Evolutionary conservation across 352 stramenopile genomes (phyloP), one percentile per base, ranked within the genome.

Genomic region (Elongisporangium undulatum): DNA sequence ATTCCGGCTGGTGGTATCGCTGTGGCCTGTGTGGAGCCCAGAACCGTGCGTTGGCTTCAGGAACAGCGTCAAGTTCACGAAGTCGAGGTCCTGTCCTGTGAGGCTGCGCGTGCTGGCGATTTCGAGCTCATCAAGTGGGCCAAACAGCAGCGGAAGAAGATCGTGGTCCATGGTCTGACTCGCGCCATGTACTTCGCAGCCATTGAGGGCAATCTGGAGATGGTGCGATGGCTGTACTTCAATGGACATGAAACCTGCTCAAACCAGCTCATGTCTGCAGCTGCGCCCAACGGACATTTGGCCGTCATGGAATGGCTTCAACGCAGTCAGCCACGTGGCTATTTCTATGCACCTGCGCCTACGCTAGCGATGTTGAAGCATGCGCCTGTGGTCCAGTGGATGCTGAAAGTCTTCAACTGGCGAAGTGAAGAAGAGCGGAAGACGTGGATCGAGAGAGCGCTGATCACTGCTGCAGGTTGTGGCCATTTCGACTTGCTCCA

Each of bases 221-320:
- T 45, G 34, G 34, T 45, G 3, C 6, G 10, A 45, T 45, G 34
- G 34, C 34, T 45, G 2, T 45, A 45, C 12, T 45, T 10, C 34
- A 45, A 45, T 1, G 34, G 34, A 45, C 16, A 17, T 17, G 34
- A 45, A 17, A 5, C 13, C 2, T 45, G 34, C 34, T 45, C 34
- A 45, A 45, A 12, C 12, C 34, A 45, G 4, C 13, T 45, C 2
- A 45, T 45, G 34, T 45, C 34, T 1, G 34, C 34, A 5, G 69
- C 69, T 3, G 69, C 69, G 34, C 19, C 49, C 15, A 77, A 77
- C 51, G 69, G 69, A 1, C 72, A 77, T 51, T 51, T 77, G 38
- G 21, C 50, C 20, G 63, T 77, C 17, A 48, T 71, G 16, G 20
- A 38, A 17, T 34, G 19, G 9, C 58, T 71, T 21, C 59, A 71